Evolutionary conservation across 768 basidiomycete species (phyloP), one percentile per base, ranked within the genome.

Genomic region (Agrocybe praecox): DNA sequence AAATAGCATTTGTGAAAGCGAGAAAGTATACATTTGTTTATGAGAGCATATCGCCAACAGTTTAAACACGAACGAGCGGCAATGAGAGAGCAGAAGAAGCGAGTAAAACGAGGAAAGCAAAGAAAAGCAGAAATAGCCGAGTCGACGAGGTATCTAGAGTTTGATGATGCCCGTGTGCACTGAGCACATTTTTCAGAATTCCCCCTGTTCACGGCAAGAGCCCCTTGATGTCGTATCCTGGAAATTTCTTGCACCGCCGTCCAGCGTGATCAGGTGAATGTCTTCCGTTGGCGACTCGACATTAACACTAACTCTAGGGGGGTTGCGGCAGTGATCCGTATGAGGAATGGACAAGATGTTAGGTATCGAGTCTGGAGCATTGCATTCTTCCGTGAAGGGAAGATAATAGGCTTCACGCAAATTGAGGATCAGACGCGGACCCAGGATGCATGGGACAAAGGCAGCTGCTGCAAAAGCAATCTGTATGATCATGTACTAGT

Each of bases 391-490:
- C 21, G 22, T 43, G 36, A 53, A 60, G 1, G 59, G 59, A 14
- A 47, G 50, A 36, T 60, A 56, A 29, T 60, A 57, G 1, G 49
- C 51, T 42, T 60, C 59, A 5, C 55, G 43, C 6, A 60, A 51
- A 40, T 60, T 60, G 22, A 60, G 55, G 17, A 60, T 56, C 15
- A 60, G 55, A n/a, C 59, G 55, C 3, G 52, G 48, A 1, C 59
- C 59, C 12, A 53, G 36, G n/a, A 60, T 50, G 5, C 24, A 17
- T 2, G 59, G 49, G 9, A 43, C 21, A 23, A 55, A 40, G 19
- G 36, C 33, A 5, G 49, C 33, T 17, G 55, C 14, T 2, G 33
- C 43, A 12, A 58, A 53, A 2, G 53, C 22, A 22, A 55, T 47
- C 29, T 62, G 57, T 7, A 42, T 23, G 6, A 52, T 48, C 17